A percentile compares a stretch with the other conserved stretches of the same genome.
These are phyloP conservation scores for Leishmania aethiopica DNA, from an alignment of 208 protist genomes.

Conservation along the genomic window DNA sequence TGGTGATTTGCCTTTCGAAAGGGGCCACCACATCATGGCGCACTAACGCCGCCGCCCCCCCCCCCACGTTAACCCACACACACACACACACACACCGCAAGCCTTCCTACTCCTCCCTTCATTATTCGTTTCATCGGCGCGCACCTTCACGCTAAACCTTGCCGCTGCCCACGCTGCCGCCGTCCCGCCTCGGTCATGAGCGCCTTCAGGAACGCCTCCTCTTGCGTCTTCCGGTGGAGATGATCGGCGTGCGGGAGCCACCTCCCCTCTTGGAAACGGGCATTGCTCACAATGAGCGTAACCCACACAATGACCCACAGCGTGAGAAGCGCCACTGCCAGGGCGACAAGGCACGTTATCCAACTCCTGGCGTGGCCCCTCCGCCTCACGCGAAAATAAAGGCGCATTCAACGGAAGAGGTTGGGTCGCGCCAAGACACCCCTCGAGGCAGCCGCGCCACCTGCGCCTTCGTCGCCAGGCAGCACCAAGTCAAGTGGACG, in stretches of 20 bases:
- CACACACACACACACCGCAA: background rate
- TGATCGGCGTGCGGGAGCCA: background rate
- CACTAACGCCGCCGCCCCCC: no score
- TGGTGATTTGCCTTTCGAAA: background rate
- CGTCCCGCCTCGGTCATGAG: constrained; percentile 1
- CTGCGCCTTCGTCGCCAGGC: background rate
- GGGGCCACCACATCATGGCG: background rate
- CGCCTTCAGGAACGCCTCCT: constrained; percentile 1
- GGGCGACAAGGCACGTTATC: background rate
- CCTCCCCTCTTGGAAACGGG: background rate
- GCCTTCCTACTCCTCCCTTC: background rate
- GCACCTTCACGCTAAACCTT: background rate
- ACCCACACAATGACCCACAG: background rate
- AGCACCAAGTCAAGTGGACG: background rate
- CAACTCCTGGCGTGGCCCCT: background rate
- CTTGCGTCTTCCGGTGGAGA: background rate
- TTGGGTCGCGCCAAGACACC: background rate
- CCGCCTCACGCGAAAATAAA: background rate
- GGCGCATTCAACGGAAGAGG: background rate
- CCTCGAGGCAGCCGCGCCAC: background rate
- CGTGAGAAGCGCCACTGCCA: background rate
- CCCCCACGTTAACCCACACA: background rate
- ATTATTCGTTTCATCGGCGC: background rate
- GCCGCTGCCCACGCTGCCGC: constrained; percentile 1
- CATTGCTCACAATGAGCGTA: no score